These are phyloP conservation scores for Hyphopichia fennica DNA, from an alignment of 1,139 yeast species.

Conservation along the genomic window DNA sequence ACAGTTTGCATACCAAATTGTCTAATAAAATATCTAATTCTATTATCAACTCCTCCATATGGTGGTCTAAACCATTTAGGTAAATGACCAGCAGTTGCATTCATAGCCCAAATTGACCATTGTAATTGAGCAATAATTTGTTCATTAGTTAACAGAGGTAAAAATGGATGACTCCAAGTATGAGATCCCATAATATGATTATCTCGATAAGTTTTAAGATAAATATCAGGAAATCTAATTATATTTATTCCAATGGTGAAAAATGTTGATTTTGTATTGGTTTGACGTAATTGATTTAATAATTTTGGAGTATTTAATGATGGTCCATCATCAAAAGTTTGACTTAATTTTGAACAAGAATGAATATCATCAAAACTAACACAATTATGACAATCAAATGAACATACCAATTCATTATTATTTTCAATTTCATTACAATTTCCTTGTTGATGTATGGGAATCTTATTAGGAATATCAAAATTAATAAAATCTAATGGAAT, in stretches of 20 bases:
- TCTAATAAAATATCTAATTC: conserved; percentile 75
- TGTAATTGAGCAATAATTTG: conserved; percentile 84
- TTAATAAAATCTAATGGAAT: conserved; percentile 75
- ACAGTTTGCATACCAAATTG: conserved; percentile 88
- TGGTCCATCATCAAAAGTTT: conserved; percentile 96
- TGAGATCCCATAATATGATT: conserved; percentile 89
- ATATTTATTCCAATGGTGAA: conserved; percentile 85
- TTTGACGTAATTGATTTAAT: conserved; percentile 44
- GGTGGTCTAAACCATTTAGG: conserved; percentile 97
- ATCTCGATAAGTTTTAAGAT: conserved; percentile 49
- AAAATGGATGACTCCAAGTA: conserved; percentile 88
- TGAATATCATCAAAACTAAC: conserved; percentile 73
- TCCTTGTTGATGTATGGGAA: conserved; percentile 57
- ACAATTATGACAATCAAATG: conserved; percentile 86
- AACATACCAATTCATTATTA: conserved; percentile 49
- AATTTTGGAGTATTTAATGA: conserved; percentile 66
- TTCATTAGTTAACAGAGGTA: conserved; percentile 76
- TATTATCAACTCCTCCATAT: conserved; percentile 87
- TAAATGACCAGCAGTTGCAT: conserved; percentile 85
- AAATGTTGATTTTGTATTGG: conserved; percentile 60
- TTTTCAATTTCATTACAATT: conserved; percentile 52
- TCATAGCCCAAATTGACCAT: conserved; percentile 98
- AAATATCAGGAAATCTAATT: conserved; percentile 72
- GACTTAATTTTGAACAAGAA: conserved; percentile 73
- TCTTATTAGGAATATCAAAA: conserved; percentile 42